Evolutionary conservation across 2,329 filamentous ascomycete genomes (phyloP).

Genomic region (Verticillium tricorpus): DNA sequence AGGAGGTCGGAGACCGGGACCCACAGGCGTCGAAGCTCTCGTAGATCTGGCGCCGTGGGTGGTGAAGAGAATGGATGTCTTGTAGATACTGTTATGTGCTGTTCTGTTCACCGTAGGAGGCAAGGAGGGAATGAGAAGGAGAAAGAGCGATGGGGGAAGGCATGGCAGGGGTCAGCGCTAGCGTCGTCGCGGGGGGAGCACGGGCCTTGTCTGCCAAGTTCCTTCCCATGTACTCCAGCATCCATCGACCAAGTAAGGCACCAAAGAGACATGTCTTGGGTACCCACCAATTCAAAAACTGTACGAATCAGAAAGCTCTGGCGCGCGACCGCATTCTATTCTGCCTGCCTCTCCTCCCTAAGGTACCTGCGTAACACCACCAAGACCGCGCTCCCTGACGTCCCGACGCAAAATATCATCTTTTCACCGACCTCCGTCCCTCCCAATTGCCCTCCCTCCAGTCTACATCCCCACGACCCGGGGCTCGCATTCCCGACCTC

Average conservation of each 20-base stretch:
- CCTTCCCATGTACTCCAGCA: not conserved
- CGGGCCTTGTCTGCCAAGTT: not conserved
- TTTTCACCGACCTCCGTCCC: too few species aligned
- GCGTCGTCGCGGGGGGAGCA: not conserved
- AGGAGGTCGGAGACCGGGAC: slow-evolving; percentile 42
- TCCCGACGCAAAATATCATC: too few species aligned
- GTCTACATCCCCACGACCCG: not conserved
- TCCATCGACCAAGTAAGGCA: not conserved
- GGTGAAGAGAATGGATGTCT: not conserved
- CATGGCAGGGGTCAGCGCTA: not conserved
- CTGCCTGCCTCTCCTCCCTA: not conserved
- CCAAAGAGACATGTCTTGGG: too few species aligned
- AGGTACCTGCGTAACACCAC: not conserved
- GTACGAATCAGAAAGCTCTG: not conserved
- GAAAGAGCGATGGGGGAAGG: not conserved
- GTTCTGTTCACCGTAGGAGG: too few species aligned
- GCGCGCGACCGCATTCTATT: not conserved
- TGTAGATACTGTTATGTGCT: too few species aligned
- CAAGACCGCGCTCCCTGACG: not conserved
- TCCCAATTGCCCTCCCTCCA: too few species aligned
- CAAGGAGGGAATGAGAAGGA: too few species aligned
- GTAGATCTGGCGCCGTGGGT: not conserved
- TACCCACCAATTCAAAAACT: not conserved
- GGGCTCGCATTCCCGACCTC: not conserved
- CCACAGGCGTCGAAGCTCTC: slow-evolving; percentile 20